phyloP scores from a whole-genome alignment of 176 grass and related monocot genomes.

The sorghum (Sorghum bicolor) region Sorghum_bicolor_NCBIv3 NC_012879.2:9764001-9764500 shows the following conservation, averaged over 20 bases:
- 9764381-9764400: neutral
- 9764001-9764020: neutral
- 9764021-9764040: neutral
- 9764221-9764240: neutral
- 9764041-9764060: neutral
- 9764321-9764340: neutral
- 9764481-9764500: neutral
- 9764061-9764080: conserved; percentile 97
- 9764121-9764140: conserved; percentile 23
- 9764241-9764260: neutral
- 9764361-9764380: neutral
- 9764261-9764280: neutral
- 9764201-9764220: neutral
- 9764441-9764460: neutral
- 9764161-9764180: conserved; percentile 87
- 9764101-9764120: conserved; percentile 29
- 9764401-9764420: neutral
- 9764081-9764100: conserved; percentile 67
- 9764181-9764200: neutral
- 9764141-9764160: conserved; percentile 58
- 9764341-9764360: neutral
- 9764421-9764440: neutral
- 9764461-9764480: neutral
- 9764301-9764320: neutral
- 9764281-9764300: neutral